Evolutionary conservation across 108 stramenopile species (phyloP).

Genomic region (Epithemia pelagica): DNA sequence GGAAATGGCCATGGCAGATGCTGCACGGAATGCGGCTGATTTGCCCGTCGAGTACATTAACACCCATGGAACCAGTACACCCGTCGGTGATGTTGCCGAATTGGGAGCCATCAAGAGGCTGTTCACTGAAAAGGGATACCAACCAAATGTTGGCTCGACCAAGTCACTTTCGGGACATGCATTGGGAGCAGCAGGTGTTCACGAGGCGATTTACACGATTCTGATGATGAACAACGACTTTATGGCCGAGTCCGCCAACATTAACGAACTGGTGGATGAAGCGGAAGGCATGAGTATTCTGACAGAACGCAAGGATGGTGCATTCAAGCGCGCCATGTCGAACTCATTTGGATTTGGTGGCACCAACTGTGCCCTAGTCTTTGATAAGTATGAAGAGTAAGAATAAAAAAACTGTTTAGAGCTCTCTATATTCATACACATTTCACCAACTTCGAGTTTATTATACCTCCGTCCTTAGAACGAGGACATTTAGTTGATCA

Average conservation of each 20-base stretch:
- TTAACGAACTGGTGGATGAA: slow-evolving; percentile 82
- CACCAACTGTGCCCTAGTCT: slow-evolving; percentile 95
- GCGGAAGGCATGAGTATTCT: slow-evolving; percentile 92
- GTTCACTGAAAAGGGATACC: slow-evolving; percentile 80
- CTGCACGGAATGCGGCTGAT: slow-evolving; percentile 47
- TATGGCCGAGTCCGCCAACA: slow-evolving; percentile 93
- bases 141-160: slow-evolving; percentile 91
- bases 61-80: slow-evolving; percentile 98
- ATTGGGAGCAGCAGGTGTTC: slow-evolving; percentile 97
- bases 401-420: neutral
- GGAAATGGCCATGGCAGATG: slow-evolving; percentile 85
- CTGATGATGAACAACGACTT: slow-evolving; percentile 94
- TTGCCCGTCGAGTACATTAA: slow-evolving; percentile 93
- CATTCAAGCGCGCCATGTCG: slow-evolving; percentile 87
- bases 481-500: too few species aligned
- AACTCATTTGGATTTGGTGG: slow-evolving; percentile 99
- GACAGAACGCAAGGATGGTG: slow-evolving; percentile 83
- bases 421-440: too few species aligned
- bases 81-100: slow-evolving; percentile 94
- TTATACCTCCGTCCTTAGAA: too few species aligned
- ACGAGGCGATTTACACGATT: slow-evolving; percentile 93
- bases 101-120: slow-evolving; percentile 87
- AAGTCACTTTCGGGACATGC: slow-evolving; percentile 96
- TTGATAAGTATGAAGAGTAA: slow-evolving; percentile 88
- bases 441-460: too few species aligned